Evolutionary conservation across 805 yeast genomes (phyloP), one percentile per base, ranked within the genome.

Genomic region (Diddensiella caesifluorescens): DNA sequence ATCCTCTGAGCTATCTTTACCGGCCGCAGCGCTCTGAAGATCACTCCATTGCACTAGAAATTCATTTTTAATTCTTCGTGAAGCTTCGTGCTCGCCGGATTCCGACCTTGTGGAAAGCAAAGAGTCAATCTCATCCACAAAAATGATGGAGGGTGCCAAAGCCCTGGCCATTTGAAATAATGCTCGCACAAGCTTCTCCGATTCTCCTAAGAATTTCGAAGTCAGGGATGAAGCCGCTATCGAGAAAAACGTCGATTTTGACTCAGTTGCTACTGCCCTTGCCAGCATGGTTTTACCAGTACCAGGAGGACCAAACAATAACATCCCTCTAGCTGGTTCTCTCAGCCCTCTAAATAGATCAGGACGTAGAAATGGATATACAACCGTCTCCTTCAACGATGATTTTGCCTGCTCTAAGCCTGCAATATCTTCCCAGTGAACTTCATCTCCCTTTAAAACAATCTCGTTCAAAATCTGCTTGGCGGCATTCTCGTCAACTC

Each of bases 221-320:
- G 95, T 83, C 48, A 90, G 70, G 4, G 94, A 82, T 0, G 95
- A 85, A 2, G 96, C 94, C 50, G 90, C 81, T 23, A 90, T 88
- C 19, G 92, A 79, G 62, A 90, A 90, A 58, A 90, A 90, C 0
- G 96, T 89, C 0, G 95, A 86, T 46, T 83, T 80, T 5, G 95
- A 83, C 65, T 92, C 97, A 2, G 94, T 85, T 2, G 97, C 97
- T 2, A 92, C 97, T 0, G 97, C 95, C 49, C 95, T 71, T 0
- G 97, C 97, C 51, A 90, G 73, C 97, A 90, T 89, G 1, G 97
- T 89, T 58, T 92, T 90, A 43, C 97, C 97, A 0, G 97, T 90
- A n/a, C 98, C 98, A 0, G 97, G 97, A 2, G 98, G 97, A 0
- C 98, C 98, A 67, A 88, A 90, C 31, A 90, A 64, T 16, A 90